Evolutionary conservation across 139 green algal genomes (phyloP).

Genomic region (Closterium sp.): DNA sequence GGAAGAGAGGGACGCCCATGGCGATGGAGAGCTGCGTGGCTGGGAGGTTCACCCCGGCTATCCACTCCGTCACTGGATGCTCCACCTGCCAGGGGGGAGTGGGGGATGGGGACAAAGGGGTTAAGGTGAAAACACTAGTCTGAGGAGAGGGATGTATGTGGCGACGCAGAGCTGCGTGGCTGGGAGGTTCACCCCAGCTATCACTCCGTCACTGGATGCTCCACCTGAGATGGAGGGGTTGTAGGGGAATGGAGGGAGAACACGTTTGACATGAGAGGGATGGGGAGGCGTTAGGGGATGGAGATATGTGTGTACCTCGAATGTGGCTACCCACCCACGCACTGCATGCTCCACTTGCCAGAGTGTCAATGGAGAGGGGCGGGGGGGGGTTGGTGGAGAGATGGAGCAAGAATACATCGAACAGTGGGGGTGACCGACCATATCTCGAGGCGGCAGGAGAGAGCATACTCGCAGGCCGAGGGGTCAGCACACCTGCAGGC

Average conservation of each 20-base stretch:
- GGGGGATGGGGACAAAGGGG: conserved; percentile 48
- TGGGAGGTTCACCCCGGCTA: conserved; percentile 90
- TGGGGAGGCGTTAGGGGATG: neutral
- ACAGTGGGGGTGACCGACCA: neutral
- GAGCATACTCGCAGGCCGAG: no score
- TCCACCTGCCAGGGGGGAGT: conserved; percentile 67
- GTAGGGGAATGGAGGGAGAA: neutral
- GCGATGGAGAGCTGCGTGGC: conserved; percentile 84
- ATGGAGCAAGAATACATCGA: no score
- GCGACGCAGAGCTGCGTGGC: neutral
- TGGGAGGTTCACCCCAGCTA: conserved; percentile 62
- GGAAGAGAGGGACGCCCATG: conserved; percentile 84
- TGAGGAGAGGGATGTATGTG: neutral
- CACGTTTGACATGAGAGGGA: no score
- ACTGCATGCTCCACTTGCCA: no score
- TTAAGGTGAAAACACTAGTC: no score
- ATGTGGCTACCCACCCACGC: no score
- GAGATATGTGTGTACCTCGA: no score
- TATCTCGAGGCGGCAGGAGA: no score
- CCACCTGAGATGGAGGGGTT: conserved; percentile 61
- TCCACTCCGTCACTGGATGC: conserved; percentile 97
- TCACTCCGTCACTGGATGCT: conserved; percentile 98
- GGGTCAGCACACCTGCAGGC: conserved; percentile 69
- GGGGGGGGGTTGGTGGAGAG: no score
- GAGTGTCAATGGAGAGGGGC: no score